These are phyloP conservation scores for Mariannaea elegans DNA, from an alignment of 2,329 filamentous ascomycete species.

Conservation along the genomic window DNA sequence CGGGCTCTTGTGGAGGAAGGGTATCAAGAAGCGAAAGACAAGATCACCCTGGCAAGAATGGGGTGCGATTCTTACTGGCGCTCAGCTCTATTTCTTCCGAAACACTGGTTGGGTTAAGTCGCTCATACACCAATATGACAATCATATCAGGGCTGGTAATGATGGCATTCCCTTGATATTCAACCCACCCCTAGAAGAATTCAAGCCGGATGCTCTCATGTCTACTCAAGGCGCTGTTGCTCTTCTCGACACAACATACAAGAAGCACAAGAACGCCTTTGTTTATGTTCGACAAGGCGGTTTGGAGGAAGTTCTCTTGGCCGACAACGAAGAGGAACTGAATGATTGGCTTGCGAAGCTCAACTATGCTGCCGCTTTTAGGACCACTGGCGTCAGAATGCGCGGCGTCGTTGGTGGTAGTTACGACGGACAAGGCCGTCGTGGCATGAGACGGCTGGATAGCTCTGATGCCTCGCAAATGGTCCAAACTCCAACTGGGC, in stretches of 20 bases:
- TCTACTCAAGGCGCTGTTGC: slow-evolving; percentile 94
- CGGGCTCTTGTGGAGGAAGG: slow-evolving; percentile 93
- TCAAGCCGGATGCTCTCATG: slow-evolving; percentile 93
- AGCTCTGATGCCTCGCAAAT: slow-evolving; percentile 66
- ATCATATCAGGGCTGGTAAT: slow-evolving; percentile 80
- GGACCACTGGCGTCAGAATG: slow-evolving; percentile 90
- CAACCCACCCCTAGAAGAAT: slow-evolving; percentile 87
- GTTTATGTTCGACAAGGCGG: slow-evolving; percentile 87
- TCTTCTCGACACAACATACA: slow-evolving; percentile 85
- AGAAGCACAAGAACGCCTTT: slow-evolving; percentile 95
- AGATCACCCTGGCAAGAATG: slow-evolving; percentile 98
- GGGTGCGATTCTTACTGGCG: slow-evolving; percentile 96
- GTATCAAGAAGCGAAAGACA: slow-evolving; percentile 90
- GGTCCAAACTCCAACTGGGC: slow-evolving; percentile 76
- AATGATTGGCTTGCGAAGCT: slow-evolving; percentile 97
- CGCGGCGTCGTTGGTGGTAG: slow-evolving; percentile 84
- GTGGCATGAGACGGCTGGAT: slow-evolving; percentile 76
- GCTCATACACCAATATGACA: slow-evolving; percentile 87
- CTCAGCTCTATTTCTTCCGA: slow-evolving; percentile 95
- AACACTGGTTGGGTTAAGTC: slow-evolving; percentile 93
- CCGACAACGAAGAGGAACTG: slow-evolving; percentile 89
- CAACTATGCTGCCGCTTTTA: slow-evolving; percentile 95
- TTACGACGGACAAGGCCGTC: slow-evolving; percentile 82
- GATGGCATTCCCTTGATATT: slow-evolving; percentile 84
- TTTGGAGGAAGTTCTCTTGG: slow-evolving; percentile 88